Base-by-base conservation (phyloP, 768 basidiomycete genomes). In the Trametes cingulata region DNA sequence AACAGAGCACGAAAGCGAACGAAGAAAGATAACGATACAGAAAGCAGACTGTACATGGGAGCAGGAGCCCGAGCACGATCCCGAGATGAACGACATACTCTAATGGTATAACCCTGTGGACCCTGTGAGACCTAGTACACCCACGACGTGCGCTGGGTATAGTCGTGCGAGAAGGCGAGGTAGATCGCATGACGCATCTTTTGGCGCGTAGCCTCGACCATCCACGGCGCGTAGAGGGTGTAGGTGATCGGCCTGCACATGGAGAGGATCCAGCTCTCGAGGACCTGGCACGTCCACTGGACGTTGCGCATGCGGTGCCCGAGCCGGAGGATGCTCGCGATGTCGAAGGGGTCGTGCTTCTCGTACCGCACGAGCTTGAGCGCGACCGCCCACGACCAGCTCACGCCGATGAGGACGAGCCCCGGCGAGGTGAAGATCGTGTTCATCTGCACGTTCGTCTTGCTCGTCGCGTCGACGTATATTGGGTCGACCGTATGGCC, bases 341-440 rank as follows among this genome's bases (percentile, higher is more conserved):
- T 86, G 70, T 90, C 88, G 0, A 70, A 77, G 1, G 85, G 81
- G 69, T 90, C 88, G 61, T 81, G 78, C 52, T 82, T 82, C 39
- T 78, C 73, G 69, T 86, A 90, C 6, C 88, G 78, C 19, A 87
- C 86, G 12, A 90, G 77, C 69, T 90, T 90, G 65, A 90, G 81
- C 2, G 87, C 85, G 41, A 90, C 81, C 1, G 83, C 82, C 88
- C 88, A 90, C 60, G 83, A 82, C 58, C 87, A 88, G 25, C 85
- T 82, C 2, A 90, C 86, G 61, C 82, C 84, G 67, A 89, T 72
- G 51, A 91, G 78, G 48, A 75, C 68, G 14, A 78, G 73, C 46
- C 88, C 87, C 0, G 73, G 72, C 0, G 83, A 82, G 0, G 74
- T 72, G 72, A 80, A 91, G 14, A 90, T 75, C 0, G 85, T 86